phyloP scores from a whole-genome alignment of 1,284 basidiomycete species.

The Microbotryomycetes sp. region DNA sequence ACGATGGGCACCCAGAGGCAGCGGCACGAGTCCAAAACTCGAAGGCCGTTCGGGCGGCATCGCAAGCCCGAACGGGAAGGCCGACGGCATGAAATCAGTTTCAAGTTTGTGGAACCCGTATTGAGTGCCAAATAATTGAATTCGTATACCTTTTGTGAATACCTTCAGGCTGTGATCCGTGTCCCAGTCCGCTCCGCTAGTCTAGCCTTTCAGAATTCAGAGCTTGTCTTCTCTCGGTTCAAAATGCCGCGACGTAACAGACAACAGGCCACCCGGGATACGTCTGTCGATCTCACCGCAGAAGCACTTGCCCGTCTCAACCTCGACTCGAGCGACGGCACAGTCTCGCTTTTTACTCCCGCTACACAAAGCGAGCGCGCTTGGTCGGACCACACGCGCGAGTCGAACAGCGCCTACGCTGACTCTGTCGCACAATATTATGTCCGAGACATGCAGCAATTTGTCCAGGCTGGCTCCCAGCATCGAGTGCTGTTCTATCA shows the following conservation, averaged over 20 bases:
- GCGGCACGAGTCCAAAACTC: background rate
- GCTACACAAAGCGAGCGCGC: background rate
- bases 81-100: too few species aligned
- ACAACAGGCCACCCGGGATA: background rate
- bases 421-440: background rate
- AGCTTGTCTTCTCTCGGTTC: too few species aligned
- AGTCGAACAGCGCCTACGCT: background rate
- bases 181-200: too few species aligned
- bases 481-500: constrained; percentile 4
- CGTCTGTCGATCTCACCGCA: background rate
- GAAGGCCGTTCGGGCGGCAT: background rate
- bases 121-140: too few species aligned
- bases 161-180: too few species aligned
- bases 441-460: background rate
- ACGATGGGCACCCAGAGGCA: background rate
- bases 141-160: too few species aligned
- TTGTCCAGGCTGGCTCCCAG: background rate
- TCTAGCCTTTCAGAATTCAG: too few species aligned
- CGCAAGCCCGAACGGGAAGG: too few species aligned
- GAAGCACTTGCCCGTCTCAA: background rate
- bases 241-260: background rate
- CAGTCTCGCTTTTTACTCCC: background rate
- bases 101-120: too few species aligned
- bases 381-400: background rate
- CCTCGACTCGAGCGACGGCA: background rate